Conservation (phyloP, 2,329 filamentous ascomycete genomes). For the Cryphonectria naterciae region DNA sequence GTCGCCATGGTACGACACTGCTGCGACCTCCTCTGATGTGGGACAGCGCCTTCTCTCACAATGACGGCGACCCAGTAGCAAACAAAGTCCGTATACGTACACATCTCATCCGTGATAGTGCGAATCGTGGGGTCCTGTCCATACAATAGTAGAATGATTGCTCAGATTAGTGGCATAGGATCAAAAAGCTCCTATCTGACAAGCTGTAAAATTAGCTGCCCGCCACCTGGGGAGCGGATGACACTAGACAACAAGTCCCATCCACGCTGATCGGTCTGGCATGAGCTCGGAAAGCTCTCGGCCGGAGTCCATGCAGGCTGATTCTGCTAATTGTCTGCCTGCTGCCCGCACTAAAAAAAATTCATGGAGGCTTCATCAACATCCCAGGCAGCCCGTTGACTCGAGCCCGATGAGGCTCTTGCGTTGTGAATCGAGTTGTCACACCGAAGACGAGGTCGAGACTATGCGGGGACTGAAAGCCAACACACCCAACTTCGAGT, state of each 20-base stretch:
- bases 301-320: neutral
- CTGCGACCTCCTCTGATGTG: neutral
- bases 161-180: neutral
- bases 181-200: conserved; percentile 3
- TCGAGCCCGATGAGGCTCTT: neutral
- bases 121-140: neutral
- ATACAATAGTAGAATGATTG: neutral
- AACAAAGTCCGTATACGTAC: neutral
- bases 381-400: neutral
- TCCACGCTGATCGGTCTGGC: neutral
- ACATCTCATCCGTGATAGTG: neutral
- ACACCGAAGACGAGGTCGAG: neutral
- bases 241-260: neutral
- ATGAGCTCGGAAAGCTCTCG: neutral
- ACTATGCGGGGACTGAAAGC: neutral
- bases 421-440: neutral
- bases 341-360: neutral
- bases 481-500: neutral
- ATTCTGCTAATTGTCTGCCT: neutral
- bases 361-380: neutral
- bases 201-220: neutral
- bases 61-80: neutral
- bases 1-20: neutral
- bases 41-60: neutral
- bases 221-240: neutral